phyloP scores from a whole-genome alignment of 306 rosid species.

The Erythrophleum fordii region DNA sequence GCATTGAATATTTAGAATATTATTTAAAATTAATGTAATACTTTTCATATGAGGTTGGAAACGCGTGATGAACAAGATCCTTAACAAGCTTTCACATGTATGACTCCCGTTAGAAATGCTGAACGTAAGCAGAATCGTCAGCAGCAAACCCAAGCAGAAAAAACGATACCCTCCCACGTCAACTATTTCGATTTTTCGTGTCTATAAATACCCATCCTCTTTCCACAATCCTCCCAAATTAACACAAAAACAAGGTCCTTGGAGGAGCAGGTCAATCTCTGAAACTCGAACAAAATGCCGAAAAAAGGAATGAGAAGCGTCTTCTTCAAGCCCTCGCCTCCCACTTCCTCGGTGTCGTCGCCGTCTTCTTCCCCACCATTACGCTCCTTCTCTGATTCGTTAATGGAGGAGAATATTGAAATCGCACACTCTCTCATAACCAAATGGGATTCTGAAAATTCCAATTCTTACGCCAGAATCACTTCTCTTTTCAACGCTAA shows the following conservation, averaged over 20 bases:
- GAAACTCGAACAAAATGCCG: slow-evolving; percentile 36
- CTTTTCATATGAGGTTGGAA: too few species aligned
- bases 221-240: neutral
- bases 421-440: slow-evolving; percentile 54
- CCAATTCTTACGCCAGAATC: slow-evolving; percentile 14
- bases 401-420: slow-evolving; percentile 65
- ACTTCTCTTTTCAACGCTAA: slow-evolving; percentile 57
- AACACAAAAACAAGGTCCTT: neutral
- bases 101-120: too few species aligned
- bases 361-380: slow-evolving; percentile 48
- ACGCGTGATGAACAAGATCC: too few species aligned
- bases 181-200: too few species aligned
- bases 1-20: too few species aligned
- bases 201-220: neutral
- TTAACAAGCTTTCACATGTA: too few species aligned
- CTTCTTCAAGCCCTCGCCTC: slow-evolving; percentile 50
- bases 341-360: neutral
- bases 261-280: neutral
- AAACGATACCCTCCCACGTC: too few species aligned
- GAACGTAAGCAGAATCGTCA: too few species aligned
- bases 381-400: slow-evolving; percentile 51
- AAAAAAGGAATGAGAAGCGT: slow-evolving; percentile 58
- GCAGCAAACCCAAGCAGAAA: too few species aligned
- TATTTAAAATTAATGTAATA: too few species aligned
- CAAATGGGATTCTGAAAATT: slow-evolving; percentile 54